A percentile compares a stretch with the other conserved stretches of the same genome.
phyloP scores from a whole-genome alignment of 2,329 filamentous ascomycete genomes.

The Beauveria medogensis region DNA sequence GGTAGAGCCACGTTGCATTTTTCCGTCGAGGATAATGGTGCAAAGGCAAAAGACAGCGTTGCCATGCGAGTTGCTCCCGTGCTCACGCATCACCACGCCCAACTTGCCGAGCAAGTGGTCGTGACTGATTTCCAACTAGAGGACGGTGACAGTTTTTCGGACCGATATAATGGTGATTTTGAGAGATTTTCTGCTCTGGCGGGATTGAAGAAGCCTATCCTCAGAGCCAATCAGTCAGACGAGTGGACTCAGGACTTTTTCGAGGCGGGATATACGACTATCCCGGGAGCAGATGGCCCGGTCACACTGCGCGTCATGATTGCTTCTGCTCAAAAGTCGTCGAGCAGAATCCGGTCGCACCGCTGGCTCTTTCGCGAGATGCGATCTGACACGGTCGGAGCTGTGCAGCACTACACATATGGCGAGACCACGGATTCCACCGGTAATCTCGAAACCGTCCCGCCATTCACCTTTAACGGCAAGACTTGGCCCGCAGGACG shows the following conservation, averaged over 20 bases:
- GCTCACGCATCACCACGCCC: conserved; percentile 28
- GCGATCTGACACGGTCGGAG: background rate
- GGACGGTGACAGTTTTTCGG: background rate
- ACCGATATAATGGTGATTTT: background rate
- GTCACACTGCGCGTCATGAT: conserved; percentile 6
- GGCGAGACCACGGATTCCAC: background rate
- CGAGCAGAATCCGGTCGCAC: background rate
- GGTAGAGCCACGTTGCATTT: conserved; percentile 22
- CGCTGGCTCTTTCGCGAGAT: background rate
- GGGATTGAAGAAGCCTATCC: background rate
- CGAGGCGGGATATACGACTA: conserved; percentile 3
- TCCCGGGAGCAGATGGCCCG: background rate
- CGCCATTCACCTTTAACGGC: background rate
- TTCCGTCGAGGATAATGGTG: conserved; percentile 18
- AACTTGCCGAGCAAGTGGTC: conserved; percentile 21
- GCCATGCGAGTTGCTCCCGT: conserved; percentile 27
- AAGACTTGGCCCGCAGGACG: conserved; percentile 1
- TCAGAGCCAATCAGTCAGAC: background rate
- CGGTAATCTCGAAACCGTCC: conserved; percentile 4
- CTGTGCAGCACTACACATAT: background rate
- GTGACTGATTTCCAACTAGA: background rate
- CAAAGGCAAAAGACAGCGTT: conserved; percentile 19
- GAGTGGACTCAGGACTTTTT: conserved; percentile 6
- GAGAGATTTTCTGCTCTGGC: background rate
- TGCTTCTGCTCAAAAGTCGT: background rate